phyloP scores from a whole-genome alignment of 2,329 filamentous ascomycete species.

The Fusarium floridanum region DNA sequence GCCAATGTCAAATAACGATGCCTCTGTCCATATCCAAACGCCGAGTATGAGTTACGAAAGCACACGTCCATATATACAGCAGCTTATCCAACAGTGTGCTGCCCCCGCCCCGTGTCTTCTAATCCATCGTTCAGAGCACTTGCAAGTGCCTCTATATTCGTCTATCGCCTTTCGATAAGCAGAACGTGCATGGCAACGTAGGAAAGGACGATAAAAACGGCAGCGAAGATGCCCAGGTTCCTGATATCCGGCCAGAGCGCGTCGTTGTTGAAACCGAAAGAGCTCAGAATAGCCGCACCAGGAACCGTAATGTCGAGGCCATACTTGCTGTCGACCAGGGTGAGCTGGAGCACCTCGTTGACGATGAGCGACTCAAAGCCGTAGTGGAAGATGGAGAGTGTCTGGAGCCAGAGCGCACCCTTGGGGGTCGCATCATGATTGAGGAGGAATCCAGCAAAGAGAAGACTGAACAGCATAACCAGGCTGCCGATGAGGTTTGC shows the following conservation, averaged over 20 bases:
- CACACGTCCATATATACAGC: conserved; percentile 9
- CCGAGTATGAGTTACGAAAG: conserved; percentile 16
- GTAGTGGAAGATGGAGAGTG: conserved; percentile 97
- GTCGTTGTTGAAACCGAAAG: conserved; percentile 92
- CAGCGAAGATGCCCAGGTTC: conserved; percentile 85
- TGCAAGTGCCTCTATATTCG: conserved; percentile 8
- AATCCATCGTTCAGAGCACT: not conserved
- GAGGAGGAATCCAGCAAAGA: conserved; percentile 93
- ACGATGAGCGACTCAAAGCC: conserved; percentile 97
- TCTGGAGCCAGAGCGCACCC: conserved; percentile 89
- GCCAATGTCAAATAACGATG: not conserved
- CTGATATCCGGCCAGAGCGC: conserved; percentile 88
- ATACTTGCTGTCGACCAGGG: conserved; percentile 93
- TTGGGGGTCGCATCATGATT: conserved; percentile 94
- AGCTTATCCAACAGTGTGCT: not conserved
- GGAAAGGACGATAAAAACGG: conserved; percentile 85
- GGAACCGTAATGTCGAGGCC: conserved; percentile 97
- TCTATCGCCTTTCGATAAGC: conserved; percentile 82
- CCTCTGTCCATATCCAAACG: conserved; percentile 25
- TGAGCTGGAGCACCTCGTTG: conserved; percentile 93
- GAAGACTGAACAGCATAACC: conserved; percentile 96
- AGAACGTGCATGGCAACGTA: conserved; percentile 94
- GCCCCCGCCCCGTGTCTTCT: conserved; percentile 9
- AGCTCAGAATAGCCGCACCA: conserved; percentile 91
- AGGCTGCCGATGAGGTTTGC: conserved; percentile 94